Evolutionary conservation across 305 asterid genomes (phyloP), one percentile per base, ranked within the genome.

Genomic region (Solanum aculeatissimum): DNA sequence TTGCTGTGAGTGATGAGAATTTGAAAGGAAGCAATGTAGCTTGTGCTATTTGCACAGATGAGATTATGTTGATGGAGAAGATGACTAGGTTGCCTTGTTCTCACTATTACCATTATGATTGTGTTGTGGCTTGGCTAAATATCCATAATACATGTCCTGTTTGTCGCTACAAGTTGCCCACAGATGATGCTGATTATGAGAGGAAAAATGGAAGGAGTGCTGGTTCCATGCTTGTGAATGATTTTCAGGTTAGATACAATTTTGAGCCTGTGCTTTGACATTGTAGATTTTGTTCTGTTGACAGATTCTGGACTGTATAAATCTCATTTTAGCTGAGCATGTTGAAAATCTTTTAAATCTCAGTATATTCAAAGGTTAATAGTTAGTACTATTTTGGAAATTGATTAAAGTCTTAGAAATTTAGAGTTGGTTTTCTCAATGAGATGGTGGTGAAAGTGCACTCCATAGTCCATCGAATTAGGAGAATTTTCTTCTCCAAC

Each of bases 31-130:
- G 90, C 80, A 81, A 85, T 32, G 92, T 86, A 32, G 83, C 85
- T 16, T 95, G 99, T 86, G 98, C 99, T 8, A 96, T 95, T 83
- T 95, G 99, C 85, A 94, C 92, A 87, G 98, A 94, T 78, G 97
- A 92, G 21, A 85, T 94, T 84, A 82, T 86, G 1, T 84, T 84
- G 1, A 95, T 85, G 45, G 94, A 92, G 88, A 88, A 88, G 85
- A 91, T 88, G 58, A 91, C 90, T 18, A 90, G 80, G 89, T 78
- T 95, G 91, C 97, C 97, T 7, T 95, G 99, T 84, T 75, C 85
- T 69, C 99, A 95, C 92, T 86, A 90, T 47, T 95, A 92, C 85
- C 98, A 95, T 47, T 88, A 88, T 60, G 95, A 89, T 32, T 95
- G 99, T 88, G 91, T 95, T 84, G 18, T 93, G 51, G 97, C 98